These are phyloP conservation scores for Colletotrichum sp. DNA, from an alignment of 2,329 filamentous ascomycete species.

Conservation along the genomic window DNA sequence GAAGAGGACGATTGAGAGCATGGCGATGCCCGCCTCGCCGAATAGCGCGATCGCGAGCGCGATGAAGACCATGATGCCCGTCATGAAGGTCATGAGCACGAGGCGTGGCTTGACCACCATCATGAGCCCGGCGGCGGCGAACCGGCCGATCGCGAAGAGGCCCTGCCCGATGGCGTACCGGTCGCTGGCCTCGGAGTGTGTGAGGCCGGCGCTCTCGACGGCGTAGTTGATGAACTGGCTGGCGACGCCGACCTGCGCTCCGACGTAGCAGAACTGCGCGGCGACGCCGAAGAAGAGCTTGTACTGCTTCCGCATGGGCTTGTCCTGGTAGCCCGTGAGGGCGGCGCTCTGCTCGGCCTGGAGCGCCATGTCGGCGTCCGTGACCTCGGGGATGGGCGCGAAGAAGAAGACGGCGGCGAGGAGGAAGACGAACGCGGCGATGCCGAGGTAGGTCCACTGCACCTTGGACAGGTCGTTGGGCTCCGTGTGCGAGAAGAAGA, in stretches of 20 bases:
- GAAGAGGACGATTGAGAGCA: constrained; percentile 61
- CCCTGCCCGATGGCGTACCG: constrained; percentile 65
- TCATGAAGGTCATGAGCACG: constrained; percentile 59
- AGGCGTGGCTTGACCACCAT: constrained; percentile 59
- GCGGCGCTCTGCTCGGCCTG: constrained; percentile 43
- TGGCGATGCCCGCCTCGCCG: constrained; percentile 55
- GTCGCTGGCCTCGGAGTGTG: constrained; percentile 36
- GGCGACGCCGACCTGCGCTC: constrained; percentile 60
- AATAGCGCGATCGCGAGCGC: constrained; percentile 55
- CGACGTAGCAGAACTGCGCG: constrained; percentile 69
- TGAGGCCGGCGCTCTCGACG: constrained; percentile 35
- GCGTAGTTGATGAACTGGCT: constrained; percentile 60
- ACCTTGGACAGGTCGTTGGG: constrained; percentile 59
- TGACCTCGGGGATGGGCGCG: constrained; percentile 55
- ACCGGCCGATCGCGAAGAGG: constrained; percentile 63
- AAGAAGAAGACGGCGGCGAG: constrained; percentile 65
- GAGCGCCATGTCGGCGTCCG: constrained; percentile 67
- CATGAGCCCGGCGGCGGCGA: constrained; percentile 62
- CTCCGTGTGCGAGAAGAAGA: constrained; percentile 63
- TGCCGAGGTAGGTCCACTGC: constrained; percentile 69
- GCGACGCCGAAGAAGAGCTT: constrained; percentile 65
- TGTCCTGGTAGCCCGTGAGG: constrained; percentile 40
- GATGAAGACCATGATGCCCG: constrained; percentile 58
- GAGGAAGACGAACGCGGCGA: constrained; percentile 63
- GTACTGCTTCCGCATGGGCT: constrained; percentile 61